Percentiles rank a stretch among this genome's conserved stretches.
Evolutionary conservation across 1,139 yeast species (phyloP).

Genomic region (Yamadazyma siamensis): DNA sequence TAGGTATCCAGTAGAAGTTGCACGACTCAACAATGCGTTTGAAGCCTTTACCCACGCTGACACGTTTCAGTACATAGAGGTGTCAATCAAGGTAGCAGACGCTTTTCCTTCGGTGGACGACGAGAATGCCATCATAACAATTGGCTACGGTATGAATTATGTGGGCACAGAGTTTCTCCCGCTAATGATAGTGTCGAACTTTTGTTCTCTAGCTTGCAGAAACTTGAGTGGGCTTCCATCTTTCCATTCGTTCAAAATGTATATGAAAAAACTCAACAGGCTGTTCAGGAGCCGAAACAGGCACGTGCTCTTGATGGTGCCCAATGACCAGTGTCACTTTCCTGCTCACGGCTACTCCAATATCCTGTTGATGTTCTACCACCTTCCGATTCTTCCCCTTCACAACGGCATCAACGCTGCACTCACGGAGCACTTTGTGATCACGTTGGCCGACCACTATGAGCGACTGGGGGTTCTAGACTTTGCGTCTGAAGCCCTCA

Average conservation of each 20-base stretch:
- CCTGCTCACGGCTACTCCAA: slow-evolving; percentile 4
- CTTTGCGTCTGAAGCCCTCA: too few relatives aligned
- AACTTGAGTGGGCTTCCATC: slow-evolving; percentile 11
- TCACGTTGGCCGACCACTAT: too few relatives aligned
- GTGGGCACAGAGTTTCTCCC: slow-evolving; percentile 16
- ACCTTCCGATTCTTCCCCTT: too few relatives aligned
- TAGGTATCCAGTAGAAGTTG: too few relatives aligned
- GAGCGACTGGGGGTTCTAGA: too few relatives aligned
- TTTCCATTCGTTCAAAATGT: slow-evolving; percentile 6
- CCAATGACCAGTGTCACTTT: slow-evolving; percentile 6
- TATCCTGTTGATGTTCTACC: slow-evolving; percentile 7
- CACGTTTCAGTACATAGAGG: slow-evolving; percentile 18
- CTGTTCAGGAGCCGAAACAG: slow-evolving; percentile 2
- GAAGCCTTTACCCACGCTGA: slow-evolving; percentile 11
- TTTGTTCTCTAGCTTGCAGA: slow-evolving; percentile 1
- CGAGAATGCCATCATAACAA: slow-evolving; percentile 9
- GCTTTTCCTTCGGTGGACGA: too few relatives aligned
- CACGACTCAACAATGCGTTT: slow-evolving; percentile 12
- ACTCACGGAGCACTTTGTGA: too few relatives aligned
- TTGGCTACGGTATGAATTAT: slow-evolving; percentile 18
- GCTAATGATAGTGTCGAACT: slow-evolving; percentile 16
- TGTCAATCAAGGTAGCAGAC: slow-evolving; percentile 16
- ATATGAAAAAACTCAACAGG: slow-evolving; percentile 5
- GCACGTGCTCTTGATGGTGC: slow-evolving; percentile 6
- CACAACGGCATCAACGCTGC: too few relatives aligned